A percentile compares a stretch with the other conserved stretches of the same genome.
These are phyloP conservation scores for Penicillium sp. DNA, from an alignment of 2,329 filamentous ascomycete genomes.

Conservation along the genomic window DNA sequence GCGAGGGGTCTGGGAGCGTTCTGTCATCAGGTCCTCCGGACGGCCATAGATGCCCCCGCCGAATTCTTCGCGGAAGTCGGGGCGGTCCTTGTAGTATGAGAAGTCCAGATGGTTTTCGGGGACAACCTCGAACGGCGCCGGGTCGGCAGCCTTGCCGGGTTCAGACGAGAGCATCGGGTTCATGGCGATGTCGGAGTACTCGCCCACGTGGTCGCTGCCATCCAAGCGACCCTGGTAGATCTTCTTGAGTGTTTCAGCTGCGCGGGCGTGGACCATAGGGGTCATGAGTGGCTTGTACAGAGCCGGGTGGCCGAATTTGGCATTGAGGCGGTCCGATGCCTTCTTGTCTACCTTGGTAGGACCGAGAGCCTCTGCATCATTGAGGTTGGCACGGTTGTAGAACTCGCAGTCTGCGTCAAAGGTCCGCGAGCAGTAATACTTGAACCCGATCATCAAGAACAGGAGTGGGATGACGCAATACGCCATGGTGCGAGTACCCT, in stretches of 20 bases:
- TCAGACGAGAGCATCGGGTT: slow-evolving; percentile 69
- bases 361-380: slow-evolving; percentile 48
- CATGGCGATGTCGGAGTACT: slow-evolving; percentile 74
- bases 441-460: slow-evolving; percentile 78
- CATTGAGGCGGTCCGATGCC: slow-evolving; percentile 63
- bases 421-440: slow-evolving; percentile 71
- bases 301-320: slow-evolving; percentile 81
- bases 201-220: slow-evolving; percentile 42
- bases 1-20: slow-evolving; percentile 45
- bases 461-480: slow-evolving; percentile 71
- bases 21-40: slow-evolving; percentile 46
- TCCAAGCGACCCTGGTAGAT: slow-evolving; percentile 79
- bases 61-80: slow-evolving; percentile 83
- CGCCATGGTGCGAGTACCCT: slow-evolving; percentile 66
- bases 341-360: slow-evolving; percentile 40
- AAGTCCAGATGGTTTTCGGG: slow-evolving; percentile 85
- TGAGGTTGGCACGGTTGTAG: slow-evolving; percentile 67
- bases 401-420: slow-evolving; percentile 82
- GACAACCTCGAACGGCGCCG: slow-evolving; percentile 85
- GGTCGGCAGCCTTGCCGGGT: slow-evolving; percentile 53
- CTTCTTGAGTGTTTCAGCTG: slow-evolving; percentile 79
- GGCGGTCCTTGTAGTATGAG: slow-evolving; percentile 84
- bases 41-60: slow-evolving; percentile 65
- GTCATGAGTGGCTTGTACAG: slow-evolving; percentile 87
- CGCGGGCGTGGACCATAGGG: slow-evolving; percentile 91